Evolutionary conservation across 352 stramenopile genomes (phyloP), one percentile per base, ranked within the genome.

Genomic region (Aphanomyces stellatus): DNA sequence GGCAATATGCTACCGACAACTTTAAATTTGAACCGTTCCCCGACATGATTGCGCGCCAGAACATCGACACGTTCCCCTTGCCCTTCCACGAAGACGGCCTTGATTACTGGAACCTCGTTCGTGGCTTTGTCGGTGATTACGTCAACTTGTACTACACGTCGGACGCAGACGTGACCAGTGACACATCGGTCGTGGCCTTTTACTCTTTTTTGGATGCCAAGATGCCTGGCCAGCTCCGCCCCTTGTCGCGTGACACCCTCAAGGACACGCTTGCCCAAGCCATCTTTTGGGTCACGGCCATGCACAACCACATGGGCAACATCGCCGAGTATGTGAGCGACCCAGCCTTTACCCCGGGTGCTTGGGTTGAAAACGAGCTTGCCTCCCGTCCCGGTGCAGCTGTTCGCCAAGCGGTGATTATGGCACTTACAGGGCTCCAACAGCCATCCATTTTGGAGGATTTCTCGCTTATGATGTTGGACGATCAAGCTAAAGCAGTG

Each of bases 11-110:
- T 15, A 4, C 37, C 13, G 40, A 8, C 24, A 33, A 56, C 15
- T 67, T 67, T 28, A 53, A 67, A 19, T 67, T 55, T 31, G 25
- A 55, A 8, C 57, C 60, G 25, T 67, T 67, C 30, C 60, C 60
- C 6, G 34, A 67, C 30, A 35, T 53, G 11, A 56, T 55, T n/a
- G 60, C 60, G 3, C 37, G n/a, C 49, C 49, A 57, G 5, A 4
- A n/a, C 25, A 57, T 57, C 49, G 43, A 67, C 43, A 57, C 60
- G 30, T 5, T 46, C 19, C 57, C n/a, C 37, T 22, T 67, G 33
- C 60, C 60, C 11, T 67, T 53, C 48, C 60, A 67, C 33, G 60
- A 67, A 67, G 60, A 67, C 48, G 60, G 60, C 25, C 51, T 67
- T 28, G 60, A 67, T 40, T 67, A 57, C 31, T 67, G 60, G 60